Evolutionary conservation across 164 flowering plant species (phyloP).

Genomic region (Berberis thunbergii): DNA sequence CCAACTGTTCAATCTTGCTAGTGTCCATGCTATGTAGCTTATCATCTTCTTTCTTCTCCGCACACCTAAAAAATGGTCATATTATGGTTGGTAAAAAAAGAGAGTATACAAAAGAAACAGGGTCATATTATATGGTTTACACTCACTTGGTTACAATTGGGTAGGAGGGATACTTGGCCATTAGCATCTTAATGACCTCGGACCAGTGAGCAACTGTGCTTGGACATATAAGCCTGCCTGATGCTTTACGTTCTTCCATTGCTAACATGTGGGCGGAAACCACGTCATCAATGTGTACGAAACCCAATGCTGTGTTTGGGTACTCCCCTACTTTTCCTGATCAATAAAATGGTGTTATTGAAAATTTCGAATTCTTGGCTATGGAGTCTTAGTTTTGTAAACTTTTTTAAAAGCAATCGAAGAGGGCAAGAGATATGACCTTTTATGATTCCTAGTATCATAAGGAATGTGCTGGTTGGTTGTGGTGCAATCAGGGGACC

Average conservation of each 20-base stretch:
- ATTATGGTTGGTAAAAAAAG: not conserved
- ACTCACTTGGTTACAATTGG: slow-evolving; percentile 57
- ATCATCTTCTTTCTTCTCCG: slow-evolving; percentile 46
- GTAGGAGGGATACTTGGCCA: slow-evolving; percentile 63
- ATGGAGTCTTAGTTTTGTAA: not conserved
- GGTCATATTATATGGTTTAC: not conserved
- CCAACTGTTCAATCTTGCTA: slow-evolving; percentile 59
- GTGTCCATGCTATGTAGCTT: slow-evolving; percentile 76
- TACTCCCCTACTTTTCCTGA: slow-evolving; percentile 48
- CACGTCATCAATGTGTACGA: slow-evolving; percentile 87
- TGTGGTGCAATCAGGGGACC: slow-evolving; percentile 78
- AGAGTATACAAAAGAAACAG: not conserved
- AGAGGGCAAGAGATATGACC: not conserved
- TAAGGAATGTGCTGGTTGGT: slow-evolving; percentile 73
- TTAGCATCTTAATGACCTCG: slow-evolving; percentile 68
- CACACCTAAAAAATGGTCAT: slow-evolving; percentile 35
- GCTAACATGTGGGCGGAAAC: slow-evolving; percentile 67
- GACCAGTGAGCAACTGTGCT: slow-evolving; percentile 78
- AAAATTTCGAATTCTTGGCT: not conserved
- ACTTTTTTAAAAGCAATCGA: not conserved
- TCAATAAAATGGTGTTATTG: not conserved
- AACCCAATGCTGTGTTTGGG: slow-evolving; percentile 66
- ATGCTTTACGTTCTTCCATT: slow-evolving; percentile 69
- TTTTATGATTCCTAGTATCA: slow-evolving; percentile 35
- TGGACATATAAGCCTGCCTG: slow-evolving; percentile 84